Base-by-base conservation (phyloP, 805 yeast species). In the Wickerhamomyces rabaulensis region DNA sequence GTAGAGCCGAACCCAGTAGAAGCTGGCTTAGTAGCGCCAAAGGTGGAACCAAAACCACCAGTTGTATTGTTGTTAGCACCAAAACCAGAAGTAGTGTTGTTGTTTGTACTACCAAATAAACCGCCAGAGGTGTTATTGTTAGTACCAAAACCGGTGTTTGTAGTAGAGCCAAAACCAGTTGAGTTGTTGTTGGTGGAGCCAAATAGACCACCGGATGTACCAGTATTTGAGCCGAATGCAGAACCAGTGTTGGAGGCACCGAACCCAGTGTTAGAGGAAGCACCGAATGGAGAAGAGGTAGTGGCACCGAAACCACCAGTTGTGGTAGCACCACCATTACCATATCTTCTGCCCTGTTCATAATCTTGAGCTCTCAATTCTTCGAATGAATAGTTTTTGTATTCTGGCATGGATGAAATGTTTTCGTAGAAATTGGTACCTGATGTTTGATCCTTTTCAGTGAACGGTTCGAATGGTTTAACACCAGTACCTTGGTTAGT, bases 281-380 rank as follows among this genome's bases (percentile, higher is more conserved):
- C 60, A 17, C 76, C 70, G 53, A 78, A 65, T n/a, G 68, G 67
- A 15, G 62, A 46, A 17, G 55, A 48, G 6, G 51, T 29, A 19
- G 58, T 40, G 7, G 59, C 48, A 19, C 75, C 75, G 58, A 65
- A 65, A 1, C 60, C 73, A 41, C 55, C 71, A 36, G 63, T 52
- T 40, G 66, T 55, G 9, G 51, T 45, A 45, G 63, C 47, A 43
- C 53, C 58, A 41, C 52, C 63, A 51, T 70, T 79, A 15, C 87
- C 91, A 52, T 53, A 79, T 50, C 79, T 75, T 60, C 94, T 75
- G 45, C 79, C 79, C 52, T 81, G 86, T 56, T 80, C 79, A 63
- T 94, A 94, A 67, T 94, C 99, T 64, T 85, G 92, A 55, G 77
- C 70, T 61, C 99, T 78, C 65, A 94, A 76, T 63, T 94, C 99